Evolutionary conservation across 495 filamentous ascomycete species (phyloP), one percentile per base, ranked within the genome.

Genomic region (Parathielavia appendiculata): DNA sequence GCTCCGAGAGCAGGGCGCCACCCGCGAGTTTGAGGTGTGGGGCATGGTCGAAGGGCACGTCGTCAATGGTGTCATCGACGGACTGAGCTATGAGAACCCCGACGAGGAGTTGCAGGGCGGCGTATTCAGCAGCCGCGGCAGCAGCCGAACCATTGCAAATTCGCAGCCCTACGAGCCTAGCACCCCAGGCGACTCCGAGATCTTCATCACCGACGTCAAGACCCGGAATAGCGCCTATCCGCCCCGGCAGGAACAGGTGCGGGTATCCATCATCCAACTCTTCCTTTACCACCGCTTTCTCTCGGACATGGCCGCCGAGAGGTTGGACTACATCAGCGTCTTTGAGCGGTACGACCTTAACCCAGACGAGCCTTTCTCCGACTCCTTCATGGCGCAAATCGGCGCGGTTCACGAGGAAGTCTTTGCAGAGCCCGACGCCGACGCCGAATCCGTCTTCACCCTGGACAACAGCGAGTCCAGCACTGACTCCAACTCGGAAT

Each of bases 21-120:
- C 93, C 5, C 78, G 93, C 22, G 93, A 98, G 73, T 70, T 97
- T 43, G 88, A 95, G 65, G 80, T 98, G n/a, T 98, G 95, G 90
- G 93, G 92, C 5, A 64, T 86, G 38, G 68, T 96, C 16, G 86
- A 92, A 53, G 92, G 91, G 11, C 77, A 91, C 66, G 69, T 96
- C 45, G 84, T 98, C 51, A 92, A 87, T 70, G 93, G 95, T 6
- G 74, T 97, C 49, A 91, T 98, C 63, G 93, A 98, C 66, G 83
- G 92, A 70, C 69, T 98, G 6, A 88, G 85, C 23, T 91, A 88
- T 60, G 76, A 79, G 36, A 88, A 88, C 65, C 91, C 91, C 0
- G 84, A 93, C 59, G 70, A 77, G 2, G 79, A 82, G 47, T 78
- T 90, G 16, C 86, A 91, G 69, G 79, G 81, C 13, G 71, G 79